Base-by-base conservation (phyloP, 306 rosid genomes). In the Cicer cuneatum region DNA sequence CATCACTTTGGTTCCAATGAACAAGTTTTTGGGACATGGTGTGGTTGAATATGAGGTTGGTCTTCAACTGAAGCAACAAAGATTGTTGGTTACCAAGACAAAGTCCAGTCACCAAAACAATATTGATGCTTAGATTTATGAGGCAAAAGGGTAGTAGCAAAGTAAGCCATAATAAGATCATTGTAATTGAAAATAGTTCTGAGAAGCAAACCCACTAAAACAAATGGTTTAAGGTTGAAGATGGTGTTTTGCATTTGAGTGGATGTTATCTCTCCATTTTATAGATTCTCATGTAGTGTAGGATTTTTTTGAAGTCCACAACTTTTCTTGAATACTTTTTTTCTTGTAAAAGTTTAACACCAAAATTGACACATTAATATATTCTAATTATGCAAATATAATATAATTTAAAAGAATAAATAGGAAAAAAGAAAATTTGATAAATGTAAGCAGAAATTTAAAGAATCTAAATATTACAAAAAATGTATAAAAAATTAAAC, bases 1-100 rank as follows among this genome's bases (percentile, higher is more conserved):
- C 78, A 1, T n/a, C 1, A 15, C 29, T 82, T 49, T 52, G 52
- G 42, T 80, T 76, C 89, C 85, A 82, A 0, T 4, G 13, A 18
- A 6, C 59, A 2, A 83, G 51, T 49, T 83, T 81, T n/a, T 2
- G 14, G 12, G 91, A 82, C 1, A 0, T 0, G 1, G 38, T 0
- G 37, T 12, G 0, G 16, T 19, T 0, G 14, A 58, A 77, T 6
- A 0, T 0, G 70, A 87, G 88, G 74, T 1, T 2, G 45, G 66
- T 9, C 29, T 80, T 80, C 57, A 73, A 7, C 13, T 57, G 48
- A n/a, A 67, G 76, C 18, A 80, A 16, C 11, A 59, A 40, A 2
- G n/a, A 2, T 59, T 67, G 39, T 16, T 80, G 76, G 1, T 80
- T 29, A 2, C 2, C 10, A 40, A 74, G 72, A 9, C 83, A 73